Evolutionary conservation across 441 rosid species (phyloP), one percentile per base, ranked within the genome.

Genomic region (Populus trichocarpa): DNA sequence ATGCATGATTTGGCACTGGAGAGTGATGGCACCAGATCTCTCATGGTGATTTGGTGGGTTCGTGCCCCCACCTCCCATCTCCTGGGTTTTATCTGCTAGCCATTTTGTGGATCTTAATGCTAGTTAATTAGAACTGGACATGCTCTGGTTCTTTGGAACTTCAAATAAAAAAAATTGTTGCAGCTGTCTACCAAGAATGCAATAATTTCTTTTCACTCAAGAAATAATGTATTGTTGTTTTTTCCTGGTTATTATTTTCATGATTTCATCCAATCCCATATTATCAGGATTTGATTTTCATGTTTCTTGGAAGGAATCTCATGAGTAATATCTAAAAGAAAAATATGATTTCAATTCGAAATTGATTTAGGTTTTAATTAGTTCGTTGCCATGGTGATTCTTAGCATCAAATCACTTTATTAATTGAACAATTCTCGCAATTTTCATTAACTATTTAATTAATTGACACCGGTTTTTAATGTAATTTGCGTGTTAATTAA

Each of bases 31-130:
- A 11, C 53, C 69, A 25, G 18, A 69, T 69, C 69, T 50, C 38
- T 16, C 57, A 23, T 46, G 23, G 18, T 22, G 50, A 75, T 75
- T 53, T 75, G 33, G 78, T 69, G 68, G 79, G 69, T 59, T 67
- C 35, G 20, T 13, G 10, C 23, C 23, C 57, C 73, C 61, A 70
- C 53, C 22, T 70, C 63, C 73, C 73, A 13, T 5, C 73, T 40
- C 12, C 12, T 42, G 73, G 61, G 57, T 16, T 50, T 16, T 18
- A 50, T 70, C 53, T 69, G 20, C 25, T 26, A 28, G 16, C 72
- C 13, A 7, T n/a, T 33, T 20, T 13, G 26, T 36, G 42, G 5
- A 6, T 16, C 0, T 69, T 6, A 33, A 3, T 28, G 4, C 7
- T 42, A 16, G 26, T n/a, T n/a, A n/a, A n/a, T 70, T 40, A 70